Conservation (phyloP, 441 rosid species). For the Hypseocharis bilobata region DNA sequence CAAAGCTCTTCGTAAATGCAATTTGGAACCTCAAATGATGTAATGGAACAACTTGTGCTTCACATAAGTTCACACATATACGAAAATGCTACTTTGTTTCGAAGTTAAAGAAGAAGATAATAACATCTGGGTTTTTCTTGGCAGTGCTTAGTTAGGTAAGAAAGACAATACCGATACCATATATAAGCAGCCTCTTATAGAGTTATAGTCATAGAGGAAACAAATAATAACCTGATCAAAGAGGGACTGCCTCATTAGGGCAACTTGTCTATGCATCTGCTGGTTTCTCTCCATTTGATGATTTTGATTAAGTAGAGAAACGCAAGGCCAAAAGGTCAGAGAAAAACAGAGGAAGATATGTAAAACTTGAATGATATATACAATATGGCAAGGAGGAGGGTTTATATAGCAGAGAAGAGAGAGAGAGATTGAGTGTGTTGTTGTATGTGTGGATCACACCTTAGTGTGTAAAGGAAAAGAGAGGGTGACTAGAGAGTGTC, state of each 20-base stretch:
- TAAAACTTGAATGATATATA: constrained; percentile 10
- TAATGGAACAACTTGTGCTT: too few relatives aligned
- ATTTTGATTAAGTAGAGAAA: neutral
- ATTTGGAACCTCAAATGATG: too few relatives aligned
- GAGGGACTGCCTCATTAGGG: constrained; percentile 64
- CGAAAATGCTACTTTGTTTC: too few relatives aligned
- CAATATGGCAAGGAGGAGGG: constrained; percentile 22
- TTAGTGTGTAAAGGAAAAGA: constrained; percentile 8
- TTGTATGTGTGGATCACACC: neutral
- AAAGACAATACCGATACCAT: too few relatives aligned
- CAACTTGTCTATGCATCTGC: constrained; percentile 59
- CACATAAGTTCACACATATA: too few relatives aligned
- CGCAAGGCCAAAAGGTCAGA: neutral
- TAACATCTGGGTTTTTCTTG: too few relatives aligned
- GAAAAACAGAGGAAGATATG: neutral
- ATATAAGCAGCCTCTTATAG: too few relatives aligned
- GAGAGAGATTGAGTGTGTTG: neutral
- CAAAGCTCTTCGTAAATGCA: too few relatives aligned
- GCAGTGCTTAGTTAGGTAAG: too few relatives aligned
- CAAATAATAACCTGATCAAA: constrained; percentile 60
- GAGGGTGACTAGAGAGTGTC: neutral
- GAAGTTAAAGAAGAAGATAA: too few relatives aligned
- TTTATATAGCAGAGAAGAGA: constrained; percentile 37
- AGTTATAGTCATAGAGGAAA: too few relatives aligned
- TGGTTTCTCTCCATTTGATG: constrained; percentile 35